Evolutionary conservation across 2,329 filamentous ascomycete species (phyloP).

Genomic region (Magnaporthiopsis incrustans): DNA sequence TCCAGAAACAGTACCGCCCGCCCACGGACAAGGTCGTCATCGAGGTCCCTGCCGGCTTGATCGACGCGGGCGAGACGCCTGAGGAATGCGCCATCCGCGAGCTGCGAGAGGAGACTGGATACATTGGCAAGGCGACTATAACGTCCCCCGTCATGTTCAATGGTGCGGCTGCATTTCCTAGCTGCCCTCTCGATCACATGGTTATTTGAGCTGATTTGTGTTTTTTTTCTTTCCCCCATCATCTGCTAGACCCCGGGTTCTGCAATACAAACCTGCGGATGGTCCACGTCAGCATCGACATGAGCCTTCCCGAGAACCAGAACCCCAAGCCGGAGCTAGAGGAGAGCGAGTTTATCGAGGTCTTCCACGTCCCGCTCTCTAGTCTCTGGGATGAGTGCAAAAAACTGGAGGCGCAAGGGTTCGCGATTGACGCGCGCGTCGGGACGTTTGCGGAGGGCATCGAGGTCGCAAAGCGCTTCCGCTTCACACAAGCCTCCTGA

Average conservation of each 20-base stretch:
- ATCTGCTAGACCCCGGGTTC: slow-evolving; percentile 47
- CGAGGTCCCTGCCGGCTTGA: slow-evolving; percentile 56
- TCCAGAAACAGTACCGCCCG: slow-evolving; percentile 61
- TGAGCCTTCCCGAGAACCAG: slow-evolving; percentile 60
- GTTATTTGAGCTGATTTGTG: too few species aligned
- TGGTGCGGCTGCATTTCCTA: slow-evolving; percentile 24
- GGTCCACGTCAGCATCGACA: slow-evolving; percentile 68
- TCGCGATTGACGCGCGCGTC: slow-evolving; percentile 71
- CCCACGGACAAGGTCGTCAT: slow-evolving; percentile 52
- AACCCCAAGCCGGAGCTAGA: slow-evolving; percentile 62
- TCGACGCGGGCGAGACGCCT: slow-evolving; percentile 53
- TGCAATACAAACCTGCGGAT: slow-evolving; percentile 60
- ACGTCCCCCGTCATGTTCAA: slow-evolving; percentile 61
- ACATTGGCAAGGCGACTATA: slow-evolving; percentile 45
- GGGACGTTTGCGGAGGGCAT: slow-evolving; percentile 73
- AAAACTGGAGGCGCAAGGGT: slow-evolving; percentile 60
- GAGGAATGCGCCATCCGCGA: slow-evolving; percentile 56
- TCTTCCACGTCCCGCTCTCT: slow-evolving; percentile 59
- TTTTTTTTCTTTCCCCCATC: background rate
- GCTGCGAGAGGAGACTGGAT: slow-evolving; percentile 60
- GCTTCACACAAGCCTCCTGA: slow-evolving; percentile 11
- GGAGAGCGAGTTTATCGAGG: slow-evolving; percentile 76
- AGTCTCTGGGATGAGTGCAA: slow-evolving; percentile 60
- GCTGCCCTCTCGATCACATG: background rate
- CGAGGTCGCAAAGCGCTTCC: slow-evolving; percentile 56